Conservation (phyloP, 2,329 filamentous ascomycete genomes). For the Colletotrichum sp. region DNA sequence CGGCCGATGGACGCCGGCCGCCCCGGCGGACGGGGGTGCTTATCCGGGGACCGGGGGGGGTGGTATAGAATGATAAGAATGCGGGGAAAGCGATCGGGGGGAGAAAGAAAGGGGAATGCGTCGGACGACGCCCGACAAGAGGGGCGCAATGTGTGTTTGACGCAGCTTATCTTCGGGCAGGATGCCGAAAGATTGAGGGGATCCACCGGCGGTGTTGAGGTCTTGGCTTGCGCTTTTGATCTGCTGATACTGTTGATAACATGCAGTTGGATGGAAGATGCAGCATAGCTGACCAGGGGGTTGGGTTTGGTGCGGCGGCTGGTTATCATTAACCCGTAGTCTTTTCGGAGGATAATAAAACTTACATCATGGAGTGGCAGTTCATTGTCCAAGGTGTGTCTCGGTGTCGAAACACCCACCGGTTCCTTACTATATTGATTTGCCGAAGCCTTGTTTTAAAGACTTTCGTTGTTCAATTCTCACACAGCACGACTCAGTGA, state of each 20-base stretch:
- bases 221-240: background rate
- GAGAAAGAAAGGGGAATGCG: background rate
- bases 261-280: background rate
- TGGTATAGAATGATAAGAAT: background rate
- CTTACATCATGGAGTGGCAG: background rate
- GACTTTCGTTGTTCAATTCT: background rate
- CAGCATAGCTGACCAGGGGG: background rate
- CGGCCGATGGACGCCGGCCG: background rate
- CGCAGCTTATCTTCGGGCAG: slow-evolving; percentile 4
- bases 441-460: fast-evolving
- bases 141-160: background rate
- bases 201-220: background rate
- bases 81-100: background rate
- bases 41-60: background rate
- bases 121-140: background rate
- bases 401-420: background rate
- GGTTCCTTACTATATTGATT: background rate
- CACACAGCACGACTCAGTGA: background rate
- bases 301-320: background rate
- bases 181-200: background rate
- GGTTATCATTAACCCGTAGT: background rate
- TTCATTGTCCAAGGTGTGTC: background rate
- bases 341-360: background rate
- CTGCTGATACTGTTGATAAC: background rate
- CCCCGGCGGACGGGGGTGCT: background rate